Conservation (phyloP, 495 filamentous ascomycete genomes). For the Podospora pseudopauciseta region DNA sequence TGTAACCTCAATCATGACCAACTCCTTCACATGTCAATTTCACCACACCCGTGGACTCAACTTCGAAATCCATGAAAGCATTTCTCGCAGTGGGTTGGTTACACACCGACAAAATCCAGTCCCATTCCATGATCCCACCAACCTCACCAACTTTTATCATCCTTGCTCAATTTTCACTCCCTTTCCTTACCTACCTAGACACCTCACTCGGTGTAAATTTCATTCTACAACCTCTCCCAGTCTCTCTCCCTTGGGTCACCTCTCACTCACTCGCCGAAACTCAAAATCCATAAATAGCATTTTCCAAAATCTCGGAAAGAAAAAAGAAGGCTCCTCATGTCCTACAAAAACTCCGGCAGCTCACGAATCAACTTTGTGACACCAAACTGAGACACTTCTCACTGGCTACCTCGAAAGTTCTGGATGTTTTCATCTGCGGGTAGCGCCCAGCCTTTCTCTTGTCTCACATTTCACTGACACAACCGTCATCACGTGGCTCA, state of each 20-base stretch:
- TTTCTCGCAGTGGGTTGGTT: too few species aligned
- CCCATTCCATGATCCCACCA: too few species aligned
- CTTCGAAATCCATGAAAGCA: too few species aligned
- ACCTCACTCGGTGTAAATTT: background rate
- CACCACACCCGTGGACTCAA: too few species aligned
- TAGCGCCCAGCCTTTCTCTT: background rate
- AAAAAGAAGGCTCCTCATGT: background rate
- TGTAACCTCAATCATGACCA: too few species aligned
- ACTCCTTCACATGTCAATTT: too few species aligned
- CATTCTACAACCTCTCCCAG: background rate
- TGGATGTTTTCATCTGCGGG: background rate
- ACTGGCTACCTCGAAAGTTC: background rate
- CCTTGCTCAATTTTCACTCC: too few species aligned
- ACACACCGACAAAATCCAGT: too few species aligned
- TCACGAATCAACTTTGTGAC: background rate
- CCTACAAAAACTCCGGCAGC: background rate
- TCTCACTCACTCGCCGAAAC: background rate
- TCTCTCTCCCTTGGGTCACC: background rate
- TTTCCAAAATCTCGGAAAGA: background rate
- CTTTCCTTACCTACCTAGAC: background rate
- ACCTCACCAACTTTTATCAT: too few species aligned
- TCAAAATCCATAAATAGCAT: background rate
- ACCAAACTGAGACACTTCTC: background rate
- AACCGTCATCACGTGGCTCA: background rate
- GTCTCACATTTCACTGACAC: background rate